phyloP scores from a whole-genome alignment of 192 early-diverging fungal species.

The Thoreauomyces humboldtii region DNA sequence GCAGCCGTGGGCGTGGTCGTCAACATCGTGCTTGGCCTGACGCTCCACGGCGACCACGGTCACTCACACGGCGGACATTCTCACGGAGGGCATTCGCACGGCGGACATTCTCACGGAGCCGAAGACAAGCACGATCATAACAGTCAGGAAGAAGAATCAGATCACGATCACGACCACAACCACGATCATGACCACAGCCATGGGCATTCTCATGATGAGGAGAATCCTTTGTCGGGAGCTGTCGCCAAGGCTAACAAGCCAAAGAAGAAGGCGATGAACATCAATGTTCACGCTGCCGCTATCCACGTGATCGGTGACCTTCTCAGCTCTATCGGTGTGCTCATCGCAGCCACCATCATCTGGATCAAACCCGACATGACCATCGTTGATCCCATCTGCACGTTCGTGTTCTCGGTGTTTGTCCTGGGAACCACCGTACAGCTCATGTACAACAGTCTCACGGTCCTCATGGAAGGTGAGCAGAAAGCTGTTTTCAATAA shows the following conservation, averaged over 20 bases:
- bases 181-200: conserved; percentile 8
- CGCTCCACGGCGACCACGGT: conserved; percentile 38
- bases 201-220: conserved; percentile 7
- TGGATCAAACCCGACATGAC: conserved; percentile 53
- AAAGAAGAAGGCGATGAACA: conserved; percentile 12
- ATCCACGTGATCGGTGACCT: conserved; percentile 82
- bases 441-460: conserved; percentile 61
- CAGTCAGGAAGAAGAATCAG: conserved; percentile 38
- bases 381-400: conserved; percentile 77
- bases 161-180: conserved; percentile 26
- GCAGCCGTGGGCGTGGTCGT: conserved; percentile 72
- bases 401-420: conserved; percentile 75
- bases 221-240: no score
- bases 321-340: conserved; percentile 75
- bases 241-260: no score
- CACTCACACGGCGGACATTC: conserved; percentile 54
- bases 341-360: conserved; percentile 72
- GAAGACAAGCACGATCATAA: conserved; percentile 2
- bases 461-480: conserved; percentile 73
- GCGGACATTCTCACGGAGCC: conserved; percentile 31
- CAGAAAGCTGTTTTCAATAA: not conserved
- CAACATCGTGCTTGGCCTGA: conserved; percentile 64
- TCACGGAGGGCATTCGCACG: conserved; percentile 44
- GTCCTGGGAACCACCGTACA: conserved; percentile 70
- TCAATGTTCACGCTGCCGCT: conserved; percentile 67